phyloP scores from a whole-genome alignment of 805 yeast species.

The Candida nonsorbophila region DNA sequence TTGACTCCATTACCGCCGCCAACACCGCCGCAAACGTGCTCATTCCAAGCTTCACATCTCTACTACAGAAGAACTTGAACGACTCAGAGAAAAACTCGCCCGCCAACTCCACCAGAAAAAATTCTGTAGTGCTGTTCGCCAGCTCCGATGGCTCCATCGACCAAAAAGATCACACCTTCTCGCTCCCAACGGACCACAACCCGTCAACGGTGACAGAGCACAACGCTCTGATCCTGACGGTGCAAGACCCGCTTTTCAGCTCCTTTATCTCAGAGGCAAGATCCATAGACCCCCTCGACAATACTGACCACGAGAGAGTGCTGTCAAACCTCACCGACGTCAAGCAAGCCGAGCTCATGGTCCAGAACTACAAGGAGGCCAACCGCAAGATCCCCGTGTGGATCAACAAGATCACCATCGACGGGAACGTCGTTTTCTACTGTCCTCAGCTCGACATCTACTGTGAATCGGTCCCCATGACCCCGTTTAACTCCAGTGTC shows the following conservation, averaged over 20 bases:
- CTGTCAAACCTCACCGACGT: slow-evolving; percentile 8
- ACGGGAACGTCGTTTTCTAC: slow-evolving; percentile 53
- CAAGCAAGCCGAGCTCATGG: slow-evolving; percentile 24
- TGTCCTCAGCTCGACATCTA: slow-evolving; percentile 56
- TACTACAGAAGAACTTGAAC: slow-evolving; percentile 28
- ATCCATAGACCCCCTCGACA: background rate
- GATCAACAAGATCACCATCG: slow-evolving; percentile 56
- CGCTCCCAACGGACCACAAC: background rate
- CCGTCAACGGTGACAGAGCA: background rate
- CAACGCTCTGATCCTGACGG: too few species aligned
- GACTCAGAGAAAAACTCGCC: slow-evolving; percentile 29
- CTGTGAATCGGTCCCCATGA: slow-evolving; percentile 54
- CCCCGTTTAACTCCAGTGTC: too few species aligned
- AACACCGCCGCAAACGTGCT: slow-evolving; percentile 43
- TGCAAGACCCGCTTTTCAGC: too few species aligned
- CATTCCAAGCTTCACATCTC: slow-evolving; percentile 34
- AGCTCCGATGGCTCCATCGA: slow-evolving; percentile 26
- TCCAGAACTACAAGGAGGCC: slow-evolving; percentile 15
- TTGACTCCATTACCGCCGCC: slow-evolving; percentile 40
- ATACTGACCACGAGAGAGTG: background rate
- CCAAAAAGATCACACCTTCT: background rate
- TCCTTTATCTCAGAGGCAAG: too few species aligned
- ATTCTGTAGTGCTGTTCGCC: slow-evolving; percentile 47
- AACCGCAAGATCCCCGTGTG: slow-evolving; percentile 34
- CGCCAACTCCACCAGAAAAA: slow-evolving; percentile 36